These are phyloP conservation scores for Angophora floribunda DNA, from an alignment of 345 rosid genomes.

Conservation along the genomic window DNA sequence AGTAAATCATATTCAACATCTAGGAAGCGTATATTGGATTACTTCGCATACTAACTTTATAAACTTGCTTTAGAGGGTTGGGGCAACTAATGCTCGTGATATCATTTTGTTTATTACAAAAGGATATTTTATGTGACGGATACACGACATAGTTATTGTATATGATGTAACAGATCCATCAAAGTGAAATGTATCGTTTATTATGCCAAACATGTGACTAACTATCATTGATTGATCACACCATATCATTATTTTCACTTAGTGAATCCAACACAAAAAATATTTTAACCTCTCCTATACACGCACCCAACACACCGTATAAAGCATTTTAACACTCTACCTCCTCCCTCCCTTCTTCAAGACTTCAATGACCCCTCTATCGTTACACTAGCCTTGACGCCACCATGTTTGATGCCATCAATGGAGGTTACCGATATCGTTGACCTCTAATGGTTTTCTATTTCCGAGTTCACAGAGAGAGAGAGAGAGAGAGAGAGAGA, in stretches of 20 bases:
- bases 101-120: neutral
- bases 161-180: accelerated
- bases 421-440: neutral
- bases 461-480: neutral
- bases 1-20: neutral
- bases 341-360: too few relatives aligned
- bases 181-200: neutral
- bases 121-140: neutral
- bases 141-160: neutral
- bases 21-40: neutral
- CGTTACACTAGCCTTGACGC: too few relatives aligned
- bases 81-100: neutral
- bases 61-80: neutral
- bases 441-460: neutral
- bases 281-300: neutral
- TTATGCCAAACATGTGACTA: accelerated
- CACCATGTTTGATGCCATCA: neutral
- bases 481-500: neutral
- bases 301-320: neutral
- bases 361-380: too few relatives aligned
- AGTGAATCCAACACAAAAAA: neutral
- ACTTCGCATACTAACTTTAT: neutral
- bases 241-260: neutral
- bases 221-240: neutral
- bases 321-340: too few relatives aligned